phyloP scores from a whole-genome alignment of 352 stramenopile genomes.

The Pythium phragmiticola region DNA sequence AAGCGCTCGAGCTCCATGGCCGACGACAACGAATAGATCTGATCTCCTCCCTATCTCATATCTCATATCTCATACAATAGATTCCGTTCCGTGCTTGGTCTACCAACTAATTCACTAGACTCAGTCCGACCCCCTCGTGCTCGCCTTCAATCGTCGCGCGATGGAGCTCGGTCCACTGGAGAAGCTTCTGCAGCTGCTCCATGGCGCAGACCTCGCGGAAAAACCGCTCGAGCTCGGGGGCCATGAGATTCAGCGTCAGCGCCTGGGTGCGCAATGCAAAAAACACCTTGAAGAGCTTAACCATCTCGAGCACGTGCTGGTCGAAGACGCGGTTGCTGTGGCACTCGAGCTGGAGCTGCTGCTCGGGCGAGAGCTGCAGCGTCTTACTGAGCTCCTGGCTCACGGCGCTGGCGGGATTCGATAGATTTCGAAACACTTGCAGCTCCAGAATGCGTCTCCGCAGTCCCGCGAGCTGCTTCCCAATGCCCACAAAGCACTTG shows the following conservation, averaged over 20 bases:
- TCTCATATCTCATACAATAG: slow-evolving; percentile 14
- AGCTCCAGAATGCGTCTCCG: slow-evolving; percentile 60
- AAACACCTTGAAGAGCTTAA: slow-evolving; percentile 82
- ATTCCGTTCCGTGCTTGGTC: slow-evolving; percentile 9
- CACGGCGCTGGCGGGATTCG: slow-evolving; percentile 33
- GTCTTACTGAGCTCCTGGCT: slow-evolving; percentile 41
- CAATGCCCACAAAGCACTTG: slow-evolving; percentile 66
- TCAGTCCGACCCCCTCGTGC: background rate
- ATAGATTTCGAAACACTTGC: slow-evolving; percentile 57
- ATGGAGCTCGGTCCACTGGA: slow-evolving; percentile 79
- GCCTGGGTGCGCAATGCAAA: slow-evolving; percentile 67
- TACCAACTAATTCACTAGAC: slow-evolving; percentile 13
- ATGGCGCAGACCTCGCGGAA: slow-evolving; percentile 66
- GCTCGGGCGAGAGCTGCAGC: slow-evolving; percentile 51
- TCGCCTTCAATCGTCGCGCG: slow-evolving; percentile 45
- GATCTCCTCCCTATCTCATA: background rate
- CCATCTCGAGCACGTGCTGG: slow-evolving; percentile 56
- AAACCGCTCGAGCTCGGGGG: slow-evolving; percentile 63
- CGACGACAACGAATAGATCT: slow-evolving; percentile 22
- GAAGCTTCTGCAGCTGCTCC: slow-evolving; percentile 68
- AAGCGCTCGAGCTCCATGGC: slow-evolving; percentile 22
- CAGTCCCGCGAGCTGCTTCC: slow-evolving; percentile 50
- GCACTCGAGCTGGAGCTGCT: slow-evolving; percentile 66
- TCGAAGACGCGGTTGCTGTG: slow-evolving; percentile 62
- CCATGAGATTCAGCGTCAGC: slow-evolving; percentile 60